phyloP scores from a whole-genome alignment of 2,329 filamentous ascomycete species.

The Cercospora nicotianae region DNA sequence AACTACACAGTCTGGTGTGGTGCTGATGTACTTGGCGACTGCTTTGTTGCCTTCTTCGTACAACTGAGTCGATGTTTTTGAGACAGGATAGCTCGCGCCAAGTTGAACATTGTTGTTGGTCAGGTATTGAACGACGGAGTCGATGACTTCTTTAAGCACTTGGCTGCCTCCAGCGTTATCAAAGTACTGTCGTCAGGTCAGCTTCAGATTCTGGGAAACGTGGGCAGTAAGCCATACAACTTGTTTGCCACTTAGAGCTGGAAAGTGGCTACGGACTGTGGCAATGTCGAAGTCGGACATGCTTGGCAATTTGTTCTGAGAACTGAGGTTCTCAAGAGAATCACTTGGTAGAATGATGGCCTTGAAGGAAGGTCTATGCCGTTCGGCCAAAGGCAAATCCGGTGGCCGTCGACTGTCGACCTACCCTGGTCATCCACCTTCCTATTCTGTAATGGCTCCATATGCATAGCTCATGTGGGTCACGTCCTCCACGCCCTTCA shows the following conservation, averaged over 20 bases:
- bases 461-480: not conserved
- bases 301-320: not conserved
- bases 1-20: constrained; percentile 65
- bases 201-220: not conserved
- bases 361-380: not conserved
- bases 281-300: constrained; percentile 54
- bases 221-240: constrained; percentile 40
- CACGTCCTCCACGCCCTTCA: not conserved
- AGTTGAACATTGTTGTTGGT: constrained; percentile 71
- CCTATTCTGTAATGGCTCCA: constrained; percentile 14
- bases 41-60: constrained; percentile 63
- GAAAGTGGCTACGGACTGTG: constrained; percentile 62
- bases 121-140: constrained; percentile 68
- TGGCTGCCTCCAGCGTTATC: constrained; percentile 76
- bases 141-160: constrained; percentile 64
- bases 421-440: constrained; percentile 18
- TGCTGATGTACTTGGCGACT: constrained; percentile 70
- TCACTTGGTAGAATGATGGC: not conserved
- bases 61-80: constrained; percentile 58
- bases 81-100: constrained; percentile 66
- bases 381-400: not conserved
- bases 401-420: not conserved
- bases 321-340: not conserved
- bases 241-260: constrained; percentile 65
- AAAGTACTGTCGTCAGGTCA: constrained; percentile 51